Evolutionary conservation across 306 rosid species (phyloP).

Genomic region (Vachellia collinsii): DNA sequence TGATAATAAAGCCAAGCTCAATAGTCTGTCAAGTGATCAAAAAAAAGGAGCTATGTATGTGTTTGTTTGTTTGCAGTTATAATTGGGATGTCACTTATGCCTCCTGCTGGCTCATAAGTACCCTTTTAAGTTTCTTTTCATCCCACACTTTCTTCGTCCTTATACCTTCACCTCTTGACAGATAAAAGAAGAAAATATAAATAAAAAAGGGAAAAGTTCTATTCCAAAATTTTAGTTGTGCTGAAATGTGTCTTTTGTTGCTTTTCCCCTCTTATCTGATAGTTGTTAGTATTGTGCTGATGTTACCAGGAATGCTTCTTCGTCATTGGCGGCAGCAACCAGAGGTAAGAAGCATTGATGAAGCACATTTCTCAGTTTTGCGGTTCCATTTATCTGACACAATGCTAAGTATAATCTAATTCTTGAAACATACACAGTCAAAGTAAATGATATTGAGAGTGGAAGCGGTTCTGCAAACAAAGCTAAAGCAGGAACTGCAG

Average conservation of each 20-base stretch:
- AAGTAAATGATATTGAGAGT: conserved; percentile 50
- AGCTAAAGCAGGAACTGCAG: conserved; percentile 77
- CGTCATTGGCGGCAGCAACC: conserved; percentile 35
- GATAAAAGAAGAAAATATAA: not conserved
- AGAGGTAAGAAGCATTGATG: conserved; percentile 45
- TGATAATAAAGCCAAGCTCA: conserved; percentile 77
- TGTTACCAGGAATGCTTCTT: conserved; percentile 43
- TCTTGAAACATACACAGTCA: conserved; percentile 37
- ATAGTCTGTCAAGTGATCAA: conserved; percentile 34
- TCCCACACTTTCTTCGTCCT: not conserved
- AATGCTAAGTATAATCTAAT: conserved; percentile 21
- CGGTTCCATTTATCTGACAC: not conserved
- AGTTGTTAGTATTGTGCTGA: conserved; percentile 25
- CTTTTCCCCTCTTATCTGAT: not conserved
- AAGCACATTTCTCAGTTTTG: not conserved
- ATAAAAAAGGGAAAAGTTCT: not conserved
- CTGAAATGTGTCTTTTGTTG: not conserved
- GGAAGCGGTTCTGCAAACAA: conserved; percentile 41
- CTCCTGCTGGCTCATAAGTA: not conserved
- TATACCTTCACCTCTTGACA: not conserved
- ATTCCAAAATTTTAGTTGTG: not conserved
- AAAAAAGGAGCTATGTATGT: conserved; percentile 52
- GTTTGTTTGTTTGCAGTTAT: conserved; percentile 30
- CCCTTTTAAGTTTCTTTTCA: not conserved
- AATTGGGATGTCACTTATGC: not conserved